Base-by-base conservation (phyloP, 2,329 filamentous ascomycete genomes). In the Ilyonectria robusta region DNA sequence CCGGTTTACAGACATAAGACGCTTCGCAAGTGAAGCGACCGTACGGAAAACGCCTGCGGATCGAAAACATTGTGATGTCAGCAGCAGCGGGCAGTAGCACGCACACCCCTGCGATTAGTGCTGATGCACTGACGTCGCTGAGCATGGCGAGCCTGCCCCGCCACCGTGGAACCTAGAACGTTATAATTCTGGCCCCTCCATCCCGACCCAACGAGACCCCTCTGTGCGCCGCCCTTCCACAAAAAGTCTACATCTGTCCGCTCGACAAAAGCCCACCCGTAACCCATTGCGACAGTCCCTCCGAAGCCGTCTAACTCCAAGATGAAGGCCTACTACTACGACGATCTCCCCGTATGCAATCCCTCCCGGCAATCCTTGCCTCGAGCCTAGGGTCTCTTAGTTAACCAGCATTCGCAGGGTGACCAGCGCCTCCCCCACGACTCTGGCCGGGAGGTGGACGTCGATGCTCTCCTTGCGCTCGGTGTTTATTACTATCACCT, bases 371-470 rank as follows among this genome's bases (percentile, higher is more conserved):
- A 29, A 31, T 61, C 50, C 64, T 54, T 51, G 33, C 35, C 15
- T 17, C 9, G 13, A 31, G 51, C 31, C 11, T 17, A 5, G n/a
- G 31, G 51, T 31, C 26, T 31, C 19, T 46, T 6, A 40, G 48
- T 67, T 63, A 62, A 70, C 63, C 67, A 54, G 54, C 23, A 47
- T 78, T 29, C 29, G 6, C 47, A 97, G 94, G 95, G 94, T 84
- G 96, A 99, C 87, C 96, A 98, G 84, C 94, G 96, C 78, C 88
- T 92, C 48, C 89, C 93, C 59, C 96, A 99, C 84, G 92, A 98
- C 84, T 97, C 94, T 21, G 93, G 94, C 76, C 90, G 89, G 72
- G 78, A 85, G 44, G 89, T 98, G 65, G 83, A 87, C 62, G 81
- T 87, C 55, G 84, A 87, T 6, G 90, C 93, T 63, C 91, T 99